Conservation (phyloP, 2,329 filamentous ascomycete species). For the Phyllosticta citribraziliensis region DNA sequence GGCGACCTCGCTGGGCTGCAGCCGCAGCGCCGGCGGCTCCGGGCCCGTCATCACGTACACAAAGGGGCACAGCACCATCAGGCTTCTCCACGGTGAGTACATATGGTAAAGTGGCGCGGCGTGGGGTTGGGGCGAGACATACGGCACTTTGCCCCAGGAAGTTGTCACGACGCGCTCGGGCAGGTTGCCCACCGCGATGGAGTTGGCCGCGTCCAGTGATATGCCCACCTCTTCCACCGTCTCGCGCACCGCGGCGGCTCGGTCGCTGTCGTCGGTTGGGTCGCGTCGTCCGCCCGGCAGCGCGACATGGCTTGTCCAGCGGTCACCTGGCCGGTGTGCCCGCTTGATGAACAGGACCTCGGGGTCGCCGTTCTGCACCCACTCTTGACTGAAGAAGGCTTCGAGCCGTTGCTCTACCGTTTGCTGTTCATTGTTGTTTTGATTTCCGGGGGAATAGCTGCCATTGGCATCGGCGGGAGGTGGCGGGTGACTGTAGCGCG, state of each 20-base stretch:
- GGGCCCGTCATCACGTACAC: slow-evolving; percentile 53
- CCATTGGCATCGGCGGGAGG: slow-evolving; percentile 13
- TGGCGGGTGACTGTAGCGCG: slow-evolving; percentile 46
- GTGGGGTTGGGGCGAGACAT: slow-evolving; percentile 19
- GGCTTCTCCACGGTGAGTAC: slow-evolving; percentile 26
- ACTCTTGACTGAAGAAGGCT: slow-evolving; percentile 53
- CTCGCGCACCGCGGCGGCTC: slow-evolving; percentile 53
- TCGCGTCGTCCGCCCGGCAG: slow-evolving; percentile 59
- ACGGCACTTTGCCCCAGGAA: slow-evolving; percentile 56
- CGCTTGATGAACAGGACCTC: slow-evolving; percentile 65
- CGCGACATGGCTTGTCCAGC: slow-evolving; percentile 61
- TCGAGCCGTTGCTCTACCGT: slow-evolving; percentile 36
- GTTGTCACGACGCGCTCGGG: slow-evolving; percentile 57
- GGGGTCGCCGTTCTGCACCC: slow-evolving; percentile 56
- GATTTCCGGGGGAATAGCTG: background rate
- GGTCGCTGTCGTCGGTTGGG: slow-evolving; percentile 52
- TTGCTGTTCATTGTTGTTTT: background rate
- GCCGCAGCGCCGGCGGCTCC: slow-evolving; percentile 44
- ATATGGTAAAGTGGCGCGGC: background rate
- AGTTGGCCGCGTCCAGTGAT: slow-evolving; percentile 41
- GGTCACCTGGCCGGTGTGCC: slow-evolving; percentile 53
- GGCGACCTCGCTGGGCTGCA: slow-evolving; percentile 61
- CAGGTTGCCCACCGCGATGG: slow-evolving; percentile 48
- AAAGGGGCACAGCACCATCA: slow-evolving; percentile 62
- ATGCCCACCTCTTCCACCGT: slow-evolving; percentile 57